Percentiles rank a stretch among this genome's conserved stretches.
phyloP scores from a whole-genome alignment of 306 rosid species.

The Cicer pinnatifidum region DNA sequence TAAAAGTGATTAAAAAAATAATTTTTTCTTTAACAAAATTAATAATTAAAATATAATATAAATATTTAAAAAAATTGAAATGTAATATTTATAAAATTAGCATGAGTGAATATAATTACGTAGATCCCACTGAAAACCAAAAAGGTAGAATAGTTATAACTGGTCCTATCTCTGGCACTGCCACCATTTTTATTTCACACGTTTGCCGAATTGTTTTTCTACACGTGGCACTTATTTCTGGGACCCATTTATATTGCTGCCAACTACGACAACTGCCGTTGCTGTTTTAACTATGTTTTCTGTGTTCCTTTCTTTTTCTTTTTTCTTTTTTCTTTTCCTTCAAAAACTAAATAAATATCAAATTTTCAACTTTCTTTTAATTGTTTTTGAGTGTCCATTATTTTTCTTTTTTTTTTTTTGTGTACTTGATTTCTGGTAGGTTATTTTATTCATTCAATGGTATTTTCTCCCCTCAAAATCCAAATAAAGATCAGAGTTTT shows the following conservation, averaged over 20 bases:
- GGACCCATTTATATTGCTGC: slow-evolving; percentile 21
- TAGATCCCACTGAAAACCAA: too few species aligned
- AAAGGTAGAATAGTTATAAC: too few species aligned
- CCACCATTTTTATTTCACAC: slow-evolving; percentile 55
- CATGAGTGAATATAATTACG: too few species aligned
- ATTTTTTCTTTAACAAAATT: too few species aligned
- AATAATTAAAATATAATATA: too few species aligned
- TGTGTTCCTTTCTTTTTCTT: not conserved
- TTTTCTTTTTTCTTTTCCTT: not conserved
- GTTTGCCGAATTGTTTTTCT: slow-evolving; percentile 24
- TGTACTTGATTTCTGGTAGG: slow-evolving; percentile 19
- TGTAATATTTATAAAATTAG: too few species aligned
- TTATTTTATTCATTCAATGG: too few species aligned
- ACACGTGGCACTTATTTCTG: slow-evolving; percentile 51
- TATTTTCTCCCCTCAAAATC: too few species aligned
- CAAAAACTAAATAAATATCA: not conserved
- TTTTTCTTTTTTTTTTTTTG: not conserved
- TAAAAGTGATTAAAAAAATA: too few species aligned
- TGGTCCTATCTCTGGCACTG: slow-evolving; percentile 42
- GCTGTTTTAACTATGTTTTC: slow-evolving; percentile 24
- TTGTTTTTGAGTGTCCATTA: too few species aligned
- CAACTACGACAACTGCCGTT: slow-evolving; percentile 47
- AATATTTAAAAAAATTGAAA: too few species aligned
- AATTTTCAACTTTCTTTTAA: slow-evolving; percentile 7
- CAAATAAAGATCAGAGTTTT: not conserved